Evolutionary conservation across 495 filamentous ascomycete genomes (phyloP).

Genomic region (Apiosordaria backusii): DNA sequence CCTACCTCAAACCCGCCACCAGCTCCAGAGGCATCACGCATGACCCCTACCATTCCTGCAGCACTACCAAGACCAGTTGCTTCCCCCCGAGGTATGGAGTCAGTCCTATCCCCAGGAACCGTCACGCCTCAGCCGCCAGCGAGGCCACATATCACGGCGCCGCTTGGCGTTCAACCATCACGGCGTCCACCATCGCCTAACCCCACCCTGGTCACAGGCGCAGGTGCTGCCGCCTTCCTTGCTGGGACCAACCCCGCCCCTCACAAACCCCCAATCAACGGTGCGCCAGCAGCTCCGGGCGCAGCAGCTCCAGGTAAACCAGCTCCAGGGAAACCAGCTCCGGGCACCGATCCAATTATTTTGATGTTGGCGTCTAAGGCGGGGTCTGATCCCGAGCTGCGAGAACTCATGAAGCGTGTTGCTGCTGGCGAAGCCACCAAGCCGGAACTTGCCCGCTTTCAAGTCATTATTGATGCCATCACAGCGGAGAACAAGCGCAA

Average conservation of each 20-base stretch:
- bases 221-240: constrained; percentile 1
- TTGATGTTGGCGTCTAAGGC: constrained; percentile 86
- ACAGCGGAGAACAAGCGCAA: constrained; percentile 54
- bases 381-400: constrained; percentile 79
- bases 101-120: constrained; percentile 25
- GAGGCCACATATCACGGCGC: neutral
- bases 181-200: constrained; percentile 9
- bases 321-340: constrained; percentile 24
- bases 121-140: constrained; percentile 13
- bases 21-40: constrained; percentile 5
- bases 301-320: constrained; percentile 18
- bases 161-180: constrained; percentile 4
- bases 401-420: constrained; percentile 93
- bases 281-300: constrained; percentile 28
- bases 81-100: constrained; percentile 33
- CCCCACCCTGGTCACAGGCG: constrained; percentile 9
- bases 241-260: neutral
- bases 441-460: constrained; percentile 81
- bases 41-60: constrained; percentile 35
- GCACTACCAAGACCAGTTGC: constrained; percentile 20
- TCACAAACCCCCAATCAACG: constrained; percentile 22
- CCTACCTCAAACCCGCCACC: neutral
- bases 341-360: constrained; percentile 86
- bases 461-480: constrained; percentile 87
- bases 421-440: constrained; percentile 79